phyloP scores from a whole-genome alignment of 2,329 filamentous ascomycete species.

The Xylaria arbuscula region DNA sequence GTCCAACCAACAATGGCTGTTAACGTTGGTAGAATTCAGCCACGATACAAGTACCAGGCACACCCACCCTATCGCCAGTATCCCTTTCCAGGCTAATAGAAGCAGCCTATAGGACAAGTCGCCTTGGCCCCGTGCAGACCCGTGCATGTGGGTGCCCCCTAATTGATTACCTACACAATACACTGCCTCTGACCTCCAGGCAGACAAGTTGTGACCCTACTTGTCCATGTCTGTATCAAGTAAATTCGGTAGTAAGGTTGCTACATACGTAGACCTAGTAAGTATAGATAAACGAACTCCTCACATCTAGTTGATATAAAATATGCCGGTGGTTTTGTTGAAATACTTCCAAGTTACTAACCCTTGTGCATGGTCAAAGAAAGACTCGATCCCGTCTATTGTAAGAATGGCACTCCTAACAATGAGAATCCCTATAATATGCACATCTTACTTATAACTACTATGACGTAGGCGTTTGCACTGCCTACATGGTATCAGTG shows the following conservation, averaged over 20 bases:
- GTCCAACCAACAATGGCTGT: background rate
- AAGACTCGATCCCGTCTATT: background rate
- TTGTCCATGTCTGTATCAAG: background rate
- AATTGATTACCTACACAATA: too few species aligned
- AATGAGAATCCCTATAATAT: too few species aligned
- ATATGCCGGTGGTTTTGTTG: background rate
- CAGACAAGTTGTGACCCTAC: background rate
- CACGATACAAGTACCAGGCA: constrained; percentile 2
- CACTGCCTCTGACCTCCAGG: too few species aligned
- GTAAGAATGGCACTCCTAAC: background rate
- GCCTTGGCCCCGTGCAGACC: constrained; percentile 17
- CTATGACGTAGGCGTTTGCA: constrained; percentile 33
- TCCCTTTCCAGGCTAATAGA: constrained; percentile 2
- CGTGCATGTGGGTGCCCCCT: background rate
- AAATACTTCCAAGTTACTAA: background rate
- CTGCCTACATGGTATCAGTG: constrained; percentile 1
- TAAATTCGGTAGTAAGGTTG: background rate
- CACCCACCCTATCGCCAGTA: too few species aligned
- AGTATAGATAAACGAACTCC: background rate
- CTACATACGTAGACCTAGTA: background rate
- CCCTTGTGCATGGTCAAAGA: background rate
- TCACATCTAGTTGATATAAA: background rate
- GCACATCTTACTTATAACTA: too few species aligned
- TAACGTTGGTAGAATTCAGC: constrained; percentile 2
- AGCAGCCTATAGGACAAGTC: constrained; percentile 21